Conservation (phyloP, 106 monocot species). For the Dactylorhiza incarnata region DNA sequence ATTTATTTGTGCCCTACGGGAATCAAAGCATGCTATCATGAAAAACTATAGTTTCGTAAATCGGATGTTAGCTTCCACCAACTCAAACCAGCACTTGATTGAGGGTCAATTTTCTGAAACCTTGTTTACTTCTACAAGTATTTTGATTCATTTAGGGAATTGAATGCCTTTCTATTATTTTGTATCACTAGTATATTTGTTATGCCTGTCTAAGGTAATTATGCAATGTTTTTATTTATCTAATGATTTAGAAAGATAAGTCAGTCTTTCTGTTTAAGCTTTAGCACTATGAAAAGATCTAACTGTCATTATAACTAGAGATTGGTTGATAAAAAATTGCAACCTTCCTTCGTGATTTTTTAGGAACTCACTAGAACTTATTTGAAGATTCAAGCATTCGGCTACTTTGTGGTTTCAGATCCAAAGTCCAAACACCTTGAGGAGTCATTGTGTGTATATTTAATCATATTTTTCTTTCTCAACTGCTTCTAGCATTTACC, state of each 20-base stretch:
- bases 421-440: not conserved
- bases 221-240: not conserved
- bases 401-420: not conserved
- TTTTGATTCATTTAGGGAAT: not conserved
- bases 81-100: not conserved
- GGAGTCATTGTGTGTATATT: not conserved
- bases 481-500: not conserved
- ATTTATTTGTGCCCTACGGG: not conserved
- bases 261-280: not conserved
- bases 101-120: not conserved
- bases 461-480: not conserved
- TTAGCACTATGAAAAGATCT: not conserved
- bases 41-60: not conserved
- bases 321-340: not conserved
- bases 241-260: not conserved
- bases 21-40: not conserved
- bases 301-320: not conserved
- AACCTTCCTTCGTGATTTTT: not conserved
- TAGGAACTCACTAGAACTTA: not conserved
- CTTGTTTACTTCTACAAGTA: not conserved
- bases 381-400: not conserved
- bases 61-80: not conserved
- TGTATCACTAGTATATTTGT: not conserved
- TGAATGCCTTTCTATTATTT: not conserved
- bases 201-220: not conserved